Conservation (phyloP, 2,329 filamentous ascomycete genomes). For the Talaromyces sp. region DNA sequence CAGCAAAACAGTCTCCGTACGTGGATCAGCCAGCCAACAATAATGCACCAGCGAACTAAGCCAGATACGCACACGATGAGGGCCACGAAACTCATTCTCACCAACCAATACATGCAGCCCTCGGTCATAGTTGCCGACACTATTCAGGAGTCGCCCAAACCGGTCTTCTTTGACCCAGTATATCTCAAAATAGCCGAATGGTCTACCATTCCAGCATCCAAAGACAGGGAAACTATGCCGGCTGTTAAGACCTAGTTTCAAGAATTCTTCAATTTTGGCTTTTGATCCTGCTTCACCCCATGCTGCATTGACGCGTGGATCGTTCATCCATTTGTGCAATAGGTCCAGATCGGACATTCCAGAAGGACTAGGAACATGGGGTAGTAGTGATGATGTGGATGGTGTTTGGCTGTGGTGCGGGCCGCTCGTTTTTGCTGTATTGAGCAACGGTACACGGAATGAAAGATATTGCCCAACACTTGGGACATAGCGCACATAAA, state of each 20-base stretch:
- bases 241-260: conserved; percentile 62
- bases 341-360: conserved; percentile 61
- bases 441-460: conserved; percentile 74
- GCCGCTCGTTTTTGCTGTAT: conserved; percentile 45
- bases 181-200: conserved; percentile 95
- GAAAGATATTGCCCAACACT: conserved; percentile 80
- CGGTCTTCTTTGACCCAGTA: conserved; percentile 97
- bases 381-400: conserved; percentile 40
- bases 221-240: conserved; percentile 85
- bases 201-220: conserved; percentile 88
- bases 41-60: conserved; percentile 83
- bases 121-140: conserved; percentile 75
- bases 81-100: conserved; percentile 84
- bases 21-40: conserved; percentile 70
- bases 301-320: conserved; percentile 75
- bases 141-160: conserved; percentile 65
- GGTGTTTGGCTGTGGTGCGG: conserved; percentile 31
- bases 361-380: conserved; percentile 24
- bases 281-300: conserved; percentile 68
- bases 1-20: conserved; percentile 78
- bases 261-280: conserved; percentile 62
- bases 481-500: conserved; percentile 84
- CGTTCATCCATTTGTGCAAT: conserved; percentile 83
- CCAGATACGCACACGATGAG: conserved; percentile 75
- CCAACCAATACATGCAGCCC: conserved; percentile 87